Base-by-base conservation (phyloP, 208 protist genomes). In the Trypanosoma boissoni region DNA sequence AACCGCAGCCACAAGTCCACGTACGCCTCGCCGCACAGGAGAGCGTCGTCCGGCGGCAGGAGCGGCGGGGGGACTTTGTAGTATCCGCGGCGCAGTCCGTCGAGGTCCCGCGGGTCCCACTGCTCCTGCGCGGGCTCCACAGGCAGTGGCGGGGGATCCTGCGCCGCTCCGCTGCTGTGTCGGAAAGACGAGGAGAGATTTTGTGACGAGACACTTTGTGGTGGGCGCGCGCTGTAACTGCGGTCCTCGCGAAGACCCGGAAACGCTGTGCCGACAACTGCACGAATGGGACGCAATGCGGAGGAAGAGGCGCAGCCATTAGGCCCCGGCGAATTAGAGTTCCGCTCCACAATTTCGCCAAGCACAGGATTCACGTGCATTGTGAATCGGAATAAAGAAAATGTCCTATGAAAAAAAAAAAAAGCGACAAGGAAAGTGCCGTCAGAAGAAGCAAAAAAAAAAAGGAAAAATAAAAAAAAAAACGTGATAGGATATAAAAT, bases 61-160 rank as follows among this genome's bases (percentile, higher is more conserved):
- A 28, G 23, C 3, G 10, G 32, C 27, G 66, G 31, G 9, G 61
- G 53, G 4, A 57, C 34, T 34, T 51, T 53, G 55, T 84, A 84
- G 48, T 74, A 76, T 27, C 78, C 78, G 2, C 14, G 49, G 29
- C 53, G 53, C 48, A 86, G 60, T 18, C 67, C 50, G 2, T 70
- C 60, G 42, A 85, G 81, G 26, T 74, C 71, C 20, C 60, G 58
- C 16, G 65, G 14, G 9, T 67, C 61, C 78, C 78, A 85, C 57
- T 80, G 78, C 37, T 78, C 74, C 41, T 72, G 68, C 12, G 50
- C 56, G 54, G 18, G 52, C 32, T 28, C n/a, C n/a, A n/a, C n/a
- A n/a, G n/a, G n/a, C n/a, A n/a, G n/a, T n/a, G n/a, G n/a, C n/a
- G n/a, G n/a, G n/a, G n/a, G n/a, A n/a, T n/a, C n/a, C n/a, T n/a